phyloP scores from a whole-genome alignment of 23 red algal species.

The Gracilaria vermiculophylla region DNA sequence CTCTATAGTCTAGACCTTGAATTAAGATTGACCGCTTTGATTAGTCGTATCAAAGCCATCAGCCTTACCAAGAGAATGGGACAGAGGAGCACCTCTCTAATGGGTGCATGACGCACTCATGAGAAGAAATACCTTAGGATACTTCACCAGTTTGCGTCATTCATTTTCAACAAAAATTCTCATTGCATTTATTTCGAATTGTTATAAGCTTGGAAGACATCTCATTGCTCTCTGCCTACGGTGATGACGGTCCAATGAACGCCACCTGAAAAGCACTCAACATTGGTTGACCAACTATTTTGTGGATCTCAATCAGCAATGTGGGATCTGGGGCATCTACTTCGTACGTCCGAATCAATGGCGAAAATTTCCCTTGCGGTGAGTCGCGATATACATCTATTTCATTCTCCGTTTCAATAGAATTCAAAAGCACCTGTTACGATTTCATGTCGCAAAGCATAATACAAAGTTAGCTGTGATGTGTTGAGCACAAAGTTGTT shows the following conservation, averaged over 20 bases:
- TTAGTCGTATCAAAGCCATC: too few species aligned
- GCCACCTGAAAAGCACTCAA: conserved; percentile 49
- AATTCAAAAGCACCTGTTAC: conserved; percentile 23
- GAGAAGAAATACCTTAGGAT: too few species aligned
- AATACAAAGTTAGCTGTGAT: neutral
- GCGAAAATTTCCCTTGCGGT: conserved; percentile 30
- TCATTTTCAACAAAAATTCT: neutral
- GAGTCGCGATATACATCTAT: conserved; percentile 39
- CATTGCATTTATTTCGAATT: neutral
- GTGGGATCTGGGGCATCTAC: conserved; percentile 4
- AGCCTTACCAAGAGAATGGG: too few species aligned
- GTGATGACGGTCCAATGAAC: conserved; percentile 14
- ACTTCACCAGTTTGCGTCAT: too few species aligned
- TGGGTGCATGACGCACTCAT: too few species aligned
- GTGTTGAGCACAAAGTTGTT: neutral
- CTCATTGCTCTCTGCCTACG: neutral
- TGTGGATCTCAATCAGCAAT: neutral
- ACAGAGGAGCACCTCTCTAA: too few species aligned
- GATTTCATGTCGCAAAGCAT: neutral
- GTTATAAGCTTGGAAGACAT: neutral
- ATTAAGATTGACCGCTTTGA: too few species aligned
- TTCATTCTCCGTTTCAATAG: neutral
- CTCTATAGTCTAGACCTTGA: too few species aligned
- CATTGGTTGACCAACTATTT: conserved; percentile 48
- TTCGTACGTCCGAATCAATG: conserved; percentile 18